These are phyloP conservation scores for Suhomyces sp. DNA, from an alignment of 805 yeast genomes.

Conservation along the genomic window DNA sequence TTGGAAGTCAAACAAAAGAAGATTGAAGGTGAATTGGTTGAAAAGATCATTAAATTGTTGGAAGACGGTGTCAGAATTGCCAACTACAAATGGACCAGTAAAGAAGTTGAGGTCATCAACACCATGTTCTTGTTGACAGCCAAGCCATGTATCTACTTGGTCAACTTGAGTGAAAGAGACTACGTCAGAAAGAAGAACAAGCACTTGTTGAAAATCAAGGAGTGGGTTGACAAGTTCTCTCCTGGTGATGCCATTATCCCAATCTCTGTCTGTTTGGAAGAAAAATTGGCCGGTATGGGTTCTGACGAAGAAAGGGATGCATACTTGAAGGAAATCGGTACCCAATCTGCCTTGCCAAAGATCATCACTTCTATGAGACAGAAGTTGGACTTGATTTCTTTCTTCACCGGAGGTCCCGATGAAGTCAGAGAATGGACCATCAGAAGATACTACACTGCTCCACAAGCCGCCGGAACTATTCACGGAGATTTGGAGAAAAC, in stretches of 20 bases:
- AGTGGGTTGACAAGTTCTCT: slow-evolving; percentile 86
- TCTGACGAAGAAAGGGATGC: slow-evolving; percentile 76
- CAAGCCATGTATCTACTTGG: slow-evolving; percentile 89
- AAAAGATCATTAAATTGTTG: slow-evolving; percentile 69
- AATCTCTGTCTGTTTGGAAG: slow-evolving; percentile 88
- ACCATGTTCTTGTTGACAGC: slow-evolving; percentile 85
- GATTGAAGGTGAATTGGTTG: slow-evolving; percentile 76
- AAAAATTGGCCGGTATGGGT: slow-evolving; percentile 83
- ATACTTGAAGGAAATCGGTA: slow-evolving; percentile 71
- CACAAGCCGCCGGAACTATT: slow-evolving; percentile 98
- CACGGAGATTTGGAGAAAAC: slow-evolving; percentile 95
- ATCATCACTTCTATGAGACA: slow-evolving; percentile 85
- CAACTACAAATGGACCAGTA: slow-evolving; percentile 81
- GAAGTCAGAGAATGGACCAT: slow-evolving; percentile 99
- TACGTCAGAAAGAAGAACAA: slow-evolving; percentile 86
- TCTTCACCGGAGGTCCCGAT: slow-evolving; percentile 93
- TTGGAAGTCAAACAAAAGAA: slow-evolving; percentile 86
- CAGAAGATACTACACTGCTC: slow-evolving; percentile 87
- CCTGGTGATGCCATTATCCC: slow-evolving; percentile 89
- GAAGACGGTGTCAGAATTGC: slow-evolving; percentile 87
- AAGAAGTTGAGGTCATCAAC: slow-evolving; percentile 91
- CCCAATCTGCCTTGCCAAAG: slow-evolving; percentile 79
- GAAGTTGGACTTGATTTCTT: slow-evolving; percentile 82
- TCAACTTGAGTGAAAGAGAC: slow-evolving; percentile 87
- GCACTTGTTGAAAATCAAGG: slow-evolving; percentile 73